Base-by-base conservation (phyloP, 2,329 filamentous ascomycete species). In the Colletotrichum karsti region DNA sequence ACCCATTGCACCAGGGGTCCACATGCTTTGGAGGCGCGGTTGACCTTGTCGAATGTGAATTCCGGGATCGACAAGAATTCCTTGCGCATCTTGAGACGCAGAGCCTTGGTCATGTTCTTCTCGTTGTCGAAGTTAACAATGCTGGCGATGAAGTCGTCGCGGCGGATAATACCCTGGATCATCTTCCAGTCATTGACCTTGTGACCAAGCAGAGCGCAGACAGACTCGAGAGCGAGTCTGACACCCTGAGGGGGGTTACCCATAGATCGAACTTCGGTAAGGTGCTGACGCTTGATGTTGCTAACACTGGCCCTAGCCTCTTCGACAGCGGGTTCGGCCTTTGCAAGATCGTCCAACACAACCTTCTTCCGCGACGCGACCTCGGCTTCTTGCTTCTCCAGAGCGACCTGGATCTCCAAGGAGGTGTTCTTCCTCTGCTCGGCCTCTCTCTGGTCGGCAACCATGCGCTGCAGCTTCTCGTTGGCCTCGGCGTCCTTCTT, bases 81-180 rank as follows among this genome's bases (percentile, higher is more conserved):
- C 68, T 91, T 93, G 74, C 93, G 91, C 95, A 99, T 98, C 85
- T 94, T 97, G 73, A 89, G 85, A 55, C 96, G 89, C 72, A 96
- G 87, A 26, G 84, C 82, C 74, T 90, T 92, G 15, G 95, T 99
- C 95, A 99, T 98, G 79, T 96, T 92, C 77, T 87, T 91, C 80
- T 96, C 95, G 76, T 98, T 99, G 84, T 98, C 93, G 77, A 98
- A 99, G 79, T 94, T 94, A 79, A 98, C 93, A 75, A 99, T 99
- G 81, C 93, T 98, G 54, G 94, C 93, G 80, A 99, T 98, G 81
- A 99, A 99, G 77, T 98, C 95, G 75, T 98, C 96, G 64, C 90
- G 90, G 74, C 95, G 93, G 67, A 99, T 90, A 70, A 98, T 92
- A 58, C 88, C 91, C 78, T 97, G 93, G 68, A 98, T 94, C 12